Evolutionary conservation across 805 yeast species (phyloP).

Genomic region (Saturnispora diversa): DNA sequence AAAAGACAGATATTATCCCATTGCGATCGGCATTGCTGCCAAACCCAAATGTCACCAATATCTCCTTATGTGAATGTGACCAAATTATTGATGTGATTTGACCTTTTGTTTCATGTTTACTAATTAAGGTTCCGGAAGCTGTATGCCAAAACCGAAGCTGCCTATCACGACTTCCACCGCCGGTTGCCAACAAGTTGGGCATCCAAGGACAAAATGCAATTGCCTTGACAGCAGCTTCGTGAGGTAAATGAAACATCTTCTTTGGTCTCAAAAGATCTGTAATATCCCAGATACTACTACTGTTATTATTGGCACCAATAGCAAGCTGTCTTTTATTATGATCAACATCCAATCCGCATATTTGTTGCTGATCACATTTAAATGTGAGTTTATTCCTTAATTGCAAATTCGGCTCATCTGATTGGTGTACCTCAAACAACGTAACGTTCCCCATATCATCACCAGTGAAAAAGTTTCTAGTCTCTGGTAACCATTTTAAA

Average conservation of each 20-base stretch:
- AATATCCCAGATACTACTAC: slow-evolving; percentile 72
- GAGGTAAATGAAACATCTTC: slow-evolving; percentile 45
- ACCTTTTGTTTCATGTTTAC: slow-evolving; percentile 48
- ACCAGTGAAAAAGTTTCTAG: slow-evolving; percentile 47
- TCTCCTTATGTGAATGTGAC: slow-evolving; percentile 56
- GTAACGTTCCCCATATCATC: slow-evolving; percentile 56
- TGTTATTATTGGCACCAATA: slow-evolving; percentile 79
- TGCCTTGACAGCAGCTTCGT: slow-evolving; percentile 85
- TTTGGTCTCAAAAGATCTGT: slow-evolving; percentile 33
- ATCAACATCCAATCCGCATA: slow-evolving; percentile 61
- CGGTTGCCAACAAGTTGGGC: slow-evolving; percentile 70
- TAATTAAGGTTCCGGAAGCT: slow-evolving; percentile 61
- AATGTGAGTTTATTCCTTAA: slow-evolving; percentile 25
- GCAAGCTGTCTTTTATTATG: slow-evolving; percentile 51
- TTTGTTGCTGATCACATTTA: slow-evolving; percentile 47
- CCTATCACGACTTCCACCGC: slow-evolving; percentile 82
- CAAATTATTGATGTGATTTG: slow-evolving; percentile 78
- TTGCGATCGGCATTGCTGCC: slow-evolving; percentile 44
- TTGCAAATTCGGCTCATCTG: slow-evolving; percentile 8
- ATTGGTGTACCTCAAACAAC: slow-evolving; percentile 29
- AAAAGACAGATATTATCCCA: slow-evolving; percentile 47
- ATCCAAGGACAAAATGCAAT: slow-evolving; percentile 90
- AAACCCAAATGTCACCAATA: slow-evolving; percentile 78
- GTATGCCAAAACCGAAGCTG: slow-evolving; percentile 85
- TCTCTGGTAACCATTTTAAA: slow-evolving; percentile 48